phyloP scores from a whole-genome alignment of 768 basidiomycete species.

The Rhodotorula toruloides region DNA sequence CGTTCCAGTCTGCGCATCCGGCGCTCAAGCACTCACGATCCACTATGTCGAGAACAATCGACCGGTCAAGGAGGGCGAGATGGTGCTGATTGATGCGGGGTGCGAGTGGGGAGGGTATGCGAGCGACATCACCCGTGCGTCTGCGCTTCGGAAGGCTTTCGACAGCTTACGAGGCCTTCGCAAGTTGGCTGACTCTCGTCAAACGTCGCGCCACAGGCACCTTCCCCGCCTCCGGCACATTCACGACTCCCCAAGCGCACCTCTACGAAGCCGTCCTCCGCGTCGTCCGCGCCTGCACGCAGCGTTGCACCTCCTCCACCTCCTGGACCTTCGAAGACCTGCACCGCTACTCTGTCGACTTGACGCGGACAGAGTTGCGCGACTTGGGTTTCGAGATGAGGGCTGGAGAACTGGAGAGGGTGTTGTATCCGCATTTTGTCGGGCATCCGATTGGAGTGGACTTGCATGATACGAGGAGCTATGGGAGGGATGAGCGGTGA shows the following conservation, averaged over 20 bases:
- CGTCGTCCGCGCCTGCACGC: conserved; percentile 48
- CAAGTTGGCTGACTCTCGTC: conserved; percentile 53
- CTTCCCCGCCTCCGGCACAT: conserved; percentile 76
- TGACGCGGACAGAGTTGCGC: conserved; percentile 66
- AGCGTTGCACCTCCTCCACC: conserved; percentile 49
- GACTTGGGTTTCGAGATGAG: conserved; percentile 59
- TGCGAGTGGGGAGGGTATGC: conserved; percentile 67
- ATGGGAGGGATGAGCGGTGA: conserved; percentile 45
- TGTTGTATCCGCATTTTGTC: conserved; percentile 85
- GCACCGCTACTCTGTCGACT: conserved; percentile 64
- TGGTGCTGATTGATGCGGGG: conserved; percentile 42
- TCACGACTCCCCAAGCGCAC: conserved; percentile 71
- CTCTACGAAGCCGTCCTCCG: conserved; percentile 60
- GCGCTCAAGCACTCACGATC: conserved; percentile 81
- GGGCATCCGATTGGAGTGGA: conserved; percentile 92
- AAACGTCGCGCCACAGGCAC: conserved; percentile 49
- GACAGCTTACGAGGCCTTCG: conserved; percentile 44
- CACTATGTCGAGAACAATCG: conserved; percentile 93
- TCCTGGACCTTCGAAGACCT: conserved; percentile 66
- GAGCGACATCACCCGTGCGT: conserved; percentile 68
- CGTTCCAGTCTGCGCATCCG: conserved; percentile 94
- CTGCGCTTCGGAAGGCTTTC: not conserved
- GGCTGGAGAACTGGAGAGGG: conserved; percentile 55
- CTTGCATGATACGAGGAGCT: conserved; percentile 69
- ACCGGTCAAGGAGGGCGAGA: conserved; percentile 62